Percentiles rank a stretch among this genome's conserved stretches.
Evolutionary conservation across 192 early-diverging fungal genomes (phyloP).

Genomic region (Backusella mclennaniae): DNA sequence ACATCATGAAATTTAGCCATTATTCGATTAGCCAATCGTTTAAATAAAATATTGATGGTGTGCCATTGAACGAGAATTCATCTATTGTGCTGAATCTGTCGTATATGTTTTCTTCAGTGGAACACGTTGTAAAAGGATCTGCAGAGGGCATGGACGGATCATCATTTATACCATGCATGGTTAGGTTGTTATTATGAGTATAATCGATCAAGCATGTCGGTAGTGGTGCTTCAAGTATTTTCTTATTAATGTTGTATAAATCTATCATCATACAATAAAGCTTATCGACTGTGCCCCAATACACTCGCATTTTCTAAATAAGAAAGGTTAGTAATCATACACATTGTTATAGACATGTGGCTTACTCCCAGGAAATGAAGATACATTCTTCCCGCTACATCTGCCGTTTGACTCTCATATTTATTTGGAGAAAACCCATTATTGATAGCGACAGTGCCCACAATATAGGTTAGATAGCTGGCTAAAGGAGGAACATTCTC

Average conservation of each 20-base stretch:
- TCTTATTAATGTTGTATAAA: constrained; percentile 27
- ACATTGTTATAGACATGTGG: background rate
- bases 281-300: constrained; percentile 49
- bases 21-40: background rate
- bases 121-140: too few relatives aligned
- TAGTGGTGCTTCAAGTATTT: background rate
- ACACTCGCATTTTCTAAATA: constrained; percentile 39
- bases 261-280: constrained; percentile 49
- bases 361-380: constrained; percentile 21
- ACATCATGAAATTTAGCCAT: too few relatives aligned
- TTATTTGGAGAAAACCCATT: constrained; percentile 40
- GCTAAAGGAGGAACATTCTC: constrained; percentile 40
- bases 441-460: constrained; percentile 49
- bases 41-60: background rate
- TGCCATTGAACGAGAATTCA: background rate
- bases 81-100: background rate
- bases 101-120: background rate
- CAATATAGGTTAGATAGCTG: constrained; percentile 45
- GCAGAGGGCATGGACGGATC: too few relatives aligned
- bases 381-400: constrained; percentile 34
- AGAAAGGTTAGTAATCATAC: background rate
- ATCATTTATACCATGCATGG: too few relatives aligned
- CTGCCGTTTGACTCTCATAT: constrained; percentile 34
- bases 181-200: too few relatives aligned
- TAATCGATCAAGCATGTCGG: too few relatives aligned